Base-by-base conservation (phyloP, 2,329 filamentous ascomycete genomes). In the Ophiobolus disseminans region DNA sequence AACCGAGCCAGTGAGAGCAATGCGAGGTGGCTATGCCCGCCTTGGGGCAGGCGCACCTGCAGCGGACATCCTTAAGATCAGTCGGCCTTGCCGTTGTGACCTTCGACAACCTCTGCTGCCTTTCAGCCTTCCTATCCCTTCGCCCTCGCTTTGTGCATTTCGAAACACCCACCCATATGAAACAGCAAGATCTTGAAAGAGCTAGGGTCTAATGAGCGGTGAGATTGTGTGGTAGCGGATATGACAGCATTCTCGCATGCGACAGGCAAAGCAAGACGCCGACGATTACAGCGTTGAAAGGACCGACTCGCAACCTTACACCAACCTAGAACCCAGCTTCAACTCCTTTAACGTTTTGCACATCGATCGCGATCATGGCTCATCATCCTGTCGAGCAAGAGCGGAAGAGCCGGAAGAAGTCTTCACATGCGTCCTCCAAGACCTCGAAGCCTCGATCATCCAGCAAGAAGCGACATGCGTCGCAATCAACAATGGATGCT, bases 341-440 rank as follows among this genome's bases (percentile, higher is more conserved):
- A 28, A 28, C 25, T 28, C 25, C 10, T 14, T 13, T 14, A 13
- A 14, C 30, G 30, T 14, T 32, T n/a, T 11, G 5, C 13, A 14
- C 7, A 30, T 13, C 14, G 10, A 38, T 28, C 16, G 21, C 4
- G 35, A 51, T n/a, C 28, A 65, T 65, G 62, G 51, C 49, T 34
- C 43, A 55, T 8, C 37, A 53, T 19, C 51, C 54, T n/a, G 36
- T 39, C 20, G 55, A 53, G 30, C 44, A 46, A 4, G 63, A 65
- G 34, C 55, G 58, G 28, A 57, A 49, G 49, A 54, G 56, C 35
- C 55, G 53, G 49, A 60, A 52, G 57, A 68, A 64, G 50, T 47
- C 42, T 9, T 53, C 55, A 40, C 48, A 45, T 30, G 36, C 54
- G 34, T 58, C 60, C 17, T 44, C 55, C 19, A 61, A 61, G 48